Conservation (phyloP, 2,329 filamentous ascomycete species). For the Dothidotthia symphoricarpi region DNA sequence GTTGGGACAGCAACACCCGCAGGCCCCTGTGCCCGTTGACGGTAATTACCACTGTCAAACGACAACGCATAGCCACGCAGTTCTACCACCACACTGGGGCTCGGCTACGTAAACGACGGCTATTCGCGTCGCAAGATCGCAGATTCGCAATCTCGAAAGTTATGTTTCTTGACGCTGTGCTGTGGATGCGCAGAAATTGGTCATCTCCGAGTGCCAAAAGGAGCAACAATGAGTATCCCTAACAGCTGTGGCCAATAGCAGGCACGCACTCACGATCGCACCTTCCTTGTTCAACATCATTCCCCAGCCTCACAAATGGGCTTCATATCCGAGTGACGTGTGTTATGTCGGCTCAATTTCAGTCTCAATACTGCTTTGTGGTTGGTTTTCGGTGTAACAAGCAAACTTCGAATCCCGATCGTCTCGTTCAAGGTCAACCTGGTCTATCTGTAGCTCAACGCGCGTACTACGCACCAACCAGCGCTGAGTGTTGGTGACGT, state of each 20-base stretch:
- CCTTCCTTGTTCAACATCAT: slow-evolving; percentile 7
- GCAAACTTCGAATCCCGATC: neutral
- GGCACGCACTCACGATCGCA: slow-evolving; percentile 6
- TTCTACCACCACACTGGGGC: too few species aligned
- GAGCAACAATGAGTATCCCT: slow-evolving; percentile 1
- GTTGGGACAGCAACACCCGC: too few species aligned
- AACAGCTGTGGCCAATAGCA: slow-evolving; percentile 7
- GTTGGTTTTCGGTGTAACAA: neutral
- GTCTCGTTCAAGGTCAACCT: neutral
- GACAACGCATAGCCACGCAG: too few species aligned
- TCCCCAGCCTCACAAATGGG: slow-evolving; percentile 5
- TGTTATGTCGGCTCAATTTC: slow-evolving; percentile 1
- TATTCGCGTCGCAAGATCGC: too few species aligned
- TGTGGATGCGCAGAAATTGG: slow-evolving; percentile 9
- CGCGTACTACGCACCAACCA: neutral
- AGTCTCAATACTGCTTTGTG: slow-evolving; percentile 1
- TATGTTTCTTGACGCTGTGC: slow-evolving; percentile 12
- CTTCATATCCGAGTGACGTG: slow-evolving; percentile 7
- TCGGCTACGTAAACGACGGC: too few species aligned
- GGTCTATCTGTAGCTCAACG: too few species aligned
- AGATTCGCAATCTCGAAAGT: slow-evolving; percentile 14
- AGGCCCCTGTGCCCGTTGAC: too few species aligned
- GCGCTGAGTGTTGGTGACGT: slow-evolving; percentile 1
- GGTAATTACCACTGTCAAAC: too few species aligned
- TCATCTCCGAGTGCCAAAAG: slow-evolving; percentile 11